Evolutionary conservation across 2,329 filamentous ascomycete genomes (phyloP).

Genomic region (Alternaria infectoria): DNA sequence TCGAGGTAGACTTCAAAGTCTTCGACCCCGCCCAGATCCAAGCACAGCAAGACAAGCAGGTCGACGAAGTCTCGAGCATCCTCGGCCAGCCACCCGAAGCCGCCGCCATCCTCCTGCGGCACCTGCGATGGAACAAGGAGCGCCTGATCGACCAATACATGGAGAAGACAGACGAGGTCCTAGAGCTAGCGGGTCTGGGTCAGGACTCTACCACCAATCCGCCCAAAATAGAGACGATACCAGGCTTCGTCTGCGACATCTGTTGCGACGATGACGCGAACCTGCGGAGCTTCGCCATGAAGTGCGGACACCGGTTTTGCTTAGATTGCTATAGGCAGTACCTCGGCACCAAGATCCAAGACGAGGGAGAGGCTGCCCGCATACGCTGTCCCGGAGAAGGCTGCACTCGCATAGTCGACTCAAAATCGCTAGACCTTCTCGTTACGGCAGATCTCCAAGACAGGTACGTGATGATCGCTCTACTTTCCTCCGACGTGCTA

Average conservation of each 20-base stretch:
- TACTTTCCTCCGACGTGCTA: constrained; percentile 2
- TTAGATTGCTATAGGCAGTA: constrained; percentile 93
- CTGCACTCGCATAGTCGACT: constrained; percentile 90
- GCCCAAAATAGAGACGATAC: constrained; percentile 72
- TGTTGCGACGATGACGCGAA: constrained; percentile 87
- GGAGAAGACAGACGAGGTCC: constrained; percentile 79
- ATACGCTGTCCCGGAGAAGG: constrained; percentile 91
- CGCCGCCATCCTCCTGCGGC: constrained; percentile 84
- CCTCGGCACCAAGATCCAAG: constrained; percentile 87
- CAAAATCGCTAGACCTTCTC: constrained; percentile 82
- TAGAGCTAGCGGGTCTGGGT: constrained; percentile 84
- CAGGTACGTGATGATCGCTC: constrained; percentile 51
- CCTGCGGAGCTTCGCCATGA: constrained; percentile 88
- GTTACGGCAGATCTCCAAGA: constrained; percentile 63
- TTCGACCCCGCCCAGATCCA: constrained; percentile 82
- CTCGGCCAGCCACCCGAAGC: constrained; percentile 88
- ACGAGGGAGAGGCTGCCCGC: constrained; percentile 91
- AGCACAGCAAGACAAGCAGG: constrained; percentile 80
- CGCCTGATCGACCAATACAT: constrained; percentile 94
- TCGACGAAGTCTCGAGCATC: constrained; percentile 90
- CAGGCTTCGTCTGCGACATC: constrained; percentile 89
- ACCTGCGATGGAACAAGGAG: constrained; percentile 96
- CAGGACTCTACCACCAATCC: constrained; percentile 53
- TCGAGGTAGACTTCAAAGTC: constrained; percentile 85
- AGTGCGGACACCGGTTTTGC: constrained; percentile 92